Evolutionary conservation across 805 yeast genomes (phyloP), one percentile per base, ranked within the genome.

Genomic region (Wickerhamiella dianesei): DNA sequence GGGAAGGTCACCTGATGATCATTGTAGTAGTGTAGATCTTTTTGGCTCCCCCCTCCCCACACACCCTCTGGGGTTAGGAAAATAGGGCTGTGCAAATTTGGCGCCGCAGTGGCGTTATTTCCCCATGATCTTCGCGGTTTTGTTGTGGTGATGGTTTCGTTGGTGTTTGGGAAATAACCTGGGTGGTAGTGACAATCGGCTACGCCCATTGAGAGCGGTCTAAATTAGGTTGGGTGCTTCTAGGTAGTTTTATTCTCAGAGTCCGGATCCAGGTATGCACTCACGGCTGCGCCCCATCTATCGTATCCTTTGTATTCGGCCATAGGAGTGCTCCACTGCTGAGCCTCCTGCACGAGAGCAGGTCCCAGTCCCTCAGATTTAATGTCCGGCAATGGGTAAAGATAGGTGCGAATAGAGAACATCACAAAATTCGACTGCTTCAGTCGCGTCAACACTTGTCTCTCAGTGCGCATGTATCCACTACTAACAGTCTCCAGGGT

Each of bases 341-440:
- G 72, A 22, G 84, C 74, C 1, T 88, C 86, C 13, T 76, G 79
- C 40, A 71, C 67, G 17, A 83, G 63, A 17, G 76, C 72, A 16
- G 69, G 72, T 8, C 69, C 65, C 1, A 67, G 64, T 21, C 73
- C 69, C 54, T 72, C 77, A 12, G 62, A 63, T 54, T 71, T 64
- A 42, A 77, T 58, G 43, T 66, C 62, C 39, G 71, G 57, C 56
- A 78, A 51, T 16, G 82, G 77, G 18, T 76, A 69, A 43, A 70
- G 55, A 53, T 76, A 78, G 0, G 84, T 79, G 55, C 79, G 69
- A 46, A 77, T 69, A 2, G 74, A 63, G 62, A 78, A 76, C 8
- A 72, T 61, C 29, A 70, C 62, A 0, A 73, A 73, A 16, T 63
- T 57, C 3, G 76, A 51, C 49, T 64, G 58, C 3, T 80, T 79